Conservation (phyloP, 2,329 filamentous ascomycete genomes). For the Colletotrichum cereale region DNA sequence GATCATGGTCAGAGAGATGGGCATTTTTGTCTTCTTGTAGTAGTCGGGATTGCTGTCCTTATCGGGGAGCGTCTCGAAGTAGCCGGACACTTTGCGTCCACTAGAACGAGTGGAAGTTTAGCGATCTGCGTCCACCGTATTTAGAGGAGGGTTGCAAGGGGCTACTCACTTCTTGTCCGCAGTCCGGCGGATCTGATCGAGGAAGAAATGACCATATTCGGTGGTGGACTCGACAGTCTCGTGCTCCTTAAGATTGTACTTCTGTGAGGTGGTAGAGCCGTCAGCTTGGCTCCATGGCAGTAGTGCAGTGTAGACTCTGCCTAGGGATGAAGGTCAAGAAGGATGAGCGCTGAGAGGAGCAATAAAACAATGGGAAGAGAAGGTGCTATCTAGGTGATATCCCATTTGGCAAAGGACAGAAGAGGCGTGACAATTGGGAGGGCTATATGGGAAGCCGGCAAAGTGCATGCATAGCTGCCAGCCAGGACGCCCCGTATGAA, state of each 20-base stretch:
- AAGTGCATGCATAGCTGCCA: constrained; percentile 6
- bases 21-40: constrained; percentile 81
- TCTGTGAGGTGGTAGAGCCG: constrained; percentile 42
- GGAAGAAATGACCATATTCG: constrained; percentile 77
- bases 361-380: constrained; percentile 13
- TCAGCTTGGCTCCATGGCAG: constrained; percentile 32
- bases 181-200: constrained; percentile 80
- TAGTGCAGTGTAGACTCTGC: constrained; percentile 26
- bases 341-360: background rate
- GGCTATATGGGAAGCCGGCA: background rate
- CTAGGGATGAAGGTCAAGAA: constrained; percentile 12
- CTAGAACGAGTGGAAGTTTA: constrained; percentile 52
- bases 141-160: too few relatives aligned
- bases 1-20: constrained; percentile 82
- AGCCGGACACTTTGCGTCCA: constrained; percentile 79
- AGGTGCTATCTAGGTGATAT: constrained; percentile 9
- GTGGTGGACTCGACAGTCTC: constrained; percentile 79
- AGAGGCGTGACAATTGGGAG: background rate
- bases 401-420: background rate
- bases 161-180: constrained; percentile 82
- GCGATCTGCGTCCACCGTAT: background rate
- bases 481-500: background rate
- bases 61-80: constrained; percentile 80
- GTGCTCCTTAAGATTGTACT: constrained; percentile 64
- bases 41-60: constrained; percentile 77